Evolutionary conservation across 345 rosid genomes (phyloP).

Genomic region (Salix udensis): DNA sequence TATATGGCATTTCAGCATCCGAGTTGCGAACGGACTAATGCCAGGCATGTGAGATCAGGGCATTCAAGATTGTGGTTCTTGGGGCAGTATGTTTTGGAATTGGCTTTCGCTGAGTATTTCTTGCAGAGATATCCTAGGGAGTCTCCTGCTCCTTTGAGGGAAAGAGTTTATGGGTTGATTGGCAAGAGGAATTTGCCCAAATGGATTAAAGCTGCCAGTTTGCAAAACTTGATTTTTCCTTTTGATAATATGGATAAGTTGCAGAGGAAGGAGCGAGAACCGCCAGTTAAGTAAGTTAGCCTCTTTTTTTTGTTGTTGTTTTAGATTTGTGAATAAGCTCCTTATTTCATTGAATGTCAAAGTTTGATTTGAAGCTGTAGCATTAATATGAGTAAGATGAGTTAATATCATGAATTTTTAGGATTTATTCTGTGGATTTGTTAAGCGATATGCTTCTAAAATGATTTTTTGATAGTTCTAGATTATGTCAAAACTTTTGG

Average conservation of each 20-base stretch:
- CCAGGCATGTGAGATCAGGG: conserved; percentile 77
- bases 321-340: background rate
- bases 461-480: background rate
- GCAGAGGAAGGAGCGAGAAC: conserved; percentile 68
- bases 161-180: conserved; percentile 83
- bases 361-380: background rate
- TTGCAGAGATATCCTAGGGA: conserved; percentile 94
- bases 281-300: conserved; percentile 79
- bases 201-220: conserved; percentile 85
- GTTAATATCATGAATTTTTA: background rate
- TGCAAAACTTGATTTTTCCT: conserved; percentile 87
- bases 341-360: background rate
- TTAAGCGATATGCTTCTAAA: background rate
- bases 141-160: conserved; percentile 84
- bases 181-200: conserved; percentile 83
- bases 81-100: conserved; percentile 92
- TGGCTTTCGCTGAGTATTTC: conserved; percentile 72
- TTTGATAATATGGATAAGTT: conserved; percentile 84
- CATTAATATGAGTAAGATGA: background rate
- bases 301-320: background rate
- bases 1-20: conserved; percentile 92
- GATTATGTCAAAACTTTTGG: background rate
- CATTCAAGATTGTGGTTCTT: conserved; percentile 76
- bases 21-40: conserved; percentile 72
- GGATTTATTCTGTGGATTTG: background rate